Evolutionary conservation across 2,329 filamentous ascomycete genomes (phyloP), one percentile per base, ranked within the genome.

Genomic region (Cladosporium sp.): DNA sequence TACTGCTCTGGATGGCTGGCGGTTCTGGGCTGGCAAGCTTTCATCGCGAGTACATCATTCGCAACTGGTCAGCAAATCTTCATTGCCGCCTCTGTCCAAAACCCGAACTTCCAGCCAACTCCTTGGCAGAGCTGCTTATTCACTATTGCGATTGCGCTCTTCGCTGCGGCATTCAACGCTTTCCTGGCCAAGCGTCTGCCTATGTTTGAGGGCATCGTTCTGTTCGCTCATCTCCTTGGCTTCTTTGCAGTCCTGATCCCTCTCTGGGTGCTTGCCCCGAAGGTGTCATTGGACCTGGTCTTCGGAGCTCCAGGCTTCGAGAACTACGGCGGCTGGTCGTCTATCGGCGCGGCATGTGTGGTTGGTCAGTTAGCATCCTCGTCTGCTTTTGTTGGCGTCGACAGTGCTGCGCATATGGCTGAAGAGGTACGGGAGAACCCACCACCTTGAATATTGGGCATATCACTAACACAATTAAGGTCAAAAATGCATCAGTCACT

Each of bases 211-310:
- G 72, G 71, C 0, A 56, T 74, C 8, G 69, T 76, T 16, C 62
- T 78, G 7, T 67, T 73, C 20, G 56, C 77, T 6, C 75, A 77
- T 46, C 61, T 78, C 12, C 59, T 75, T 9, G 76, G 75, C 3
- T 77, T 78, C 60, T 75, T 78, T 41, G 74, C 69, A 0, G 72
- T 77, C 40, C 57, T 78, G 6, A 72, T 77, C 16, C 69, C 73
- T 0, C 69, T 7, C 55, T 68, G 29, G 67, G 67, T n/a, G 66
- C 76, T 7, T 72, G 78, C 55, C 68, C 70, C 11, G 58, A 72
- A 73, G 60, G 67, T 69, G 7, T 71, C 67, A 1, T 77, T 78
- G 46, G 61, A 74, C 55, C 73, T 75, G 54, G 69, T 76, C 18
- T 65, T 69, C 15, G 38, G 36, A 1, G 16, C 36, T 7, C 43